Conservation (phyloP, 441 rosid genomes). For the Adansonia gregorii region DNA sequence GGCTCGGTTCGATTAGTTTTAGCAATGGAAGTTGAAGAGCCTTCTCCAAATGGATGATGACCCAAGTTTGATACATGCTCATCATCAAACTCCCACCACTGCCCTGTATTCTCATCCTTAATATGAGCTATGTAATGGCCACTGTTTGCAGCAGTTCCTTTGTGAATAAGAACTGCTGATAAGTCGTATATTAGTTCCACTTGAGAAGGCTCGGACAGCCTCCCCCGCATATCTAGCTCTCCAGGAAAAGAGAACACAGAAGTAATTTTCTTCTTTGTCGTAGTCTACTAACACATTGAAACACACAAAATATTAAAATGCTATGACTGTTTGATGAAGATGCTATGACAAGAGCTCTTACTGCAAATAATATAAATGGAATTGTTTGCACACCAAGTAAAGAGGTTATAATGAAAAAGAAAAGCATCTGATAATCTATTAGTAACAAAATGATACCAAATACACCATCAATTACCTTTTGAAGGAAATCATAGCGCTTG, state of each 20-base stretch:
- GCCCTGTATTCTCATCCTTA: constrained; percentile 86
- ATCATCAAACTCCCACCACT: constrained; percentile 99
- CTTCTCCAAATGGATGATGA: constrained; percentile 81
- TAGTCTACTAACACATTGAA: constrained; percentile 72
- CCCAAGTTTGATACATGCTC: constrained; percentile 90
- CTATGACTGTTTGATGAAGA: constrained; percentile 12
- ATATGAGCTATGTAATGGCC: constrained; percentile 98
- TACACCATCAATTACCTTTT: constrained; percentile 61
- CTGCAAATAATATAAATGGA: neutral
- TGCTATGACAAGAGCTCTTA: constrained; percentile 7
- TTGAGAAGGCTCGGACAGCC: constrained; percentile 73
- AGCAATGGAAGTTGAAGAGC: constrained; percentile 54
- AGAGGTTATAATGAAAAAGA: neutral
- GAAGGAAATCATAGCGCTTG: constrained; percentile 91
- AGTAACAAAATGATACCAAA: neutral
- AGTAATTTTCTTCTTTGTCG: constrained; percentile 91
- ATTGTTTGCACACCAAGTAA: neutral
- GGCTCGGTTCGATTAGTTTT: constrained; percentile 42
- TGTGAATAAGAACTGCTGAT: constrained; percentile 96
- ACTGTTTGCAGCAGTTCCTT: constrained; percentile 96
- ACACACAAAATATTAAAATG: constrained; percentile 14
- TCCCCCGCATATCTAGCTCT: constrained; percentile 76
- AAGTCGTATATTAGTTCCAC: constrained; percentile 67
- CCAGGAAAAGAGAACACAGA: constrained; percentile 87
- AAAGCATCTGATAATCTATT: constrained; percentile 1